Conservation (phyloP, 495 filamentous ascomycete genomes). For the Hyaloscypha variabilis region DNA sequence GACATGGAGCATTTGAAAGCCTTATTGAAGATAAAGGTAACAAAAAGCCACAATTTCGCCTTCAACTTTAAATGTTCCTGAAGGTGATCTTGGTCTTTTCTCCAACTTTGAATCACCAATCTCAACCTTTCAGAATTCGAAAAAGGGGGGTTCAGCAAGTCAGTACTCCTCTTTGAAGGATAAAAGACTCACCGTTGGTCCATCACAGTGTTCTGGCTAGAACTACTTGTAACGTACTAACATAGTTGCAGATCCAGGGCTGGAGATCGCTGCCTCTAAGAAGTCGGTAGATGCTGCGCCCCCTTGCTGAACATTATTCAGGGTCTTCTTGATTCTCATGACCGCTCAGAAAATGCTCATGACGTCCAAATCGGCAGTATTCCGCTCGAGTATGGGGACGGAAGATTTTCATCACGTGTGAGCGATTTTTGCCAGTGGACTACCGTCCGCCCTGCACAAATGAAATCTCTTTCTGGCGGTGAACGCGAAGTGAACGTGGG, state of each 20-base stretch:
- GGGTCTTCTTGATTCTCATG: not conserved
- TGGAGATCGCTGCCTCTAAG: not conserved
- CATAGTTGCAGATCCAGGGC: not conserved
- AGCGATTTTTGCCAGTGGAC: constrained; percentile 19
- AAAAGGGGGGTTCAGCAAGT: not conserved
- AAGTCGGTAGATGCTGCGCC: not conserved
- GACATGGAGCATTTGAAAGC: not conserved
- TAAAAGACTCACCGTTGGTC: not conserved
- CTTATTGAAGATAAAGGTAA: too few relatives aligned
- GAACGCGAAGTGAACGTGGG: constrained; percentile 17
- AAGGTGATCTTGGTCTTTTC: not conserved
- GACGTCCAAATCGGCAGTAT: not conserved
- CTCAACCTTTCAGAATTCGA: not conserved
- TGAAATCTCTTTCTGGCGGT: constrained; percentile 17
- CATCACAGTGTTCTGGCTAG: not conserved
- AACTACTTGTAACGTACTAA: too few relatives aligned
- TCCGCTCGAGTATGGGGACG: not conserved
- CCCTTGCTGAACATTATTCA: not conserved
- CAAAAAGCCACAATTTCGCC: not conserved
- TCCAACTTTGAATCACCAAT: not conserved
- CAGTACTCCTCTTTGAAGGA: not conserved
- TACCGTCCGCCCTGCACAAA: not conserved
- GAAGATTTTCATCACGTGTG: constrained; percentile 4
- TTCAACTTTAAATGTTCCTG: not conserved
- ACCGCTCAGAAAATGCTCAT: not conserved